Base-by-base conservation (phyloP, 495 filamentous ascomycete genomes). In the Paragyromitra xinjiangensis region DNA sequence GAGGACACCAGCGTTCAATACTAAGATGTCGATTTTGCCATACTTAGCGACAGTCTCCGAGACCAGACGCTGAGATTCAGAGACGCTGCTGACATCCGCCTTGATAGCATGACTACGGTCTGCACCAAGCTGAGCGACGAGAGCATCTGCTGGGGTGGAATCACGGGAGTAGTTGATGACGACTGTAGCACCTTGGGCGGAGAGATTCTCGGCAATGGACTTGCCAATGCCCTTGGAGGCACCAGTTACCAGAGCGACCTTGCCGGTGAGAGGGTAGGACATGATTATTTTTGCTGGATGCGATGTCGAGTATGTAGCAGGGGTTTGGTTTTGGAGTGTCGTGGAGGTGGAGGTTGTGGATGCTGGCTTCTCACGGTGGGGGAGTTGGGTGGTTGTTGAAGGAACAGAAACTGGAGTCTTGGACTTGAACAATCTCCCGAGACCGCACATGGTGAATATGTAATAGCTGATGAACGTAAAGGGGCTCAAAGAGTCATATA, bases 81-180 rank as follows among this genome's bases (percentile, higher is more conserved):
- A 81, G 26, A 91, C 85, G 56, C 90, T 86, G 75, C 89, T 89
- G 39, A 95, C 87, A 82, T 95, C 91, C 70, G 93, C 93, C 83
- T 93, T 88, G 84, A 97, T 89, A 50, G 92, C 88, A 22, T 89
- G 40, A 44, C 42, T 68, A 11, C 87, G 86, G 6, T 86, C 83
- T 26, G 88, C 84, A 22, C 88, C 90, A 19, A 92, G 86, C 24
- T 86, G 62, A 3, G 85, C 56, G 55, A 92, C 87, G 5, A 92
- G 66, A 6, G 83, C 84, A 8, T 89, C 82, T 14, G 75, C 73
- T n/a, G 91, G 91, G 1, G 88, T 82, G 12, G 75, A 59, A 80
- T 89, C 85, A 40, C 84, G 86, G 55, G 85, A 84, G 83, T 91
- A 92, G 83, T 89, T 91, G 83, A 92, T 86, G 37, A 90, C 87